Evolutionary conservation across 768 basidiomycete genomes (phyloP).

Genomic region (Panus rudis): DNA sequence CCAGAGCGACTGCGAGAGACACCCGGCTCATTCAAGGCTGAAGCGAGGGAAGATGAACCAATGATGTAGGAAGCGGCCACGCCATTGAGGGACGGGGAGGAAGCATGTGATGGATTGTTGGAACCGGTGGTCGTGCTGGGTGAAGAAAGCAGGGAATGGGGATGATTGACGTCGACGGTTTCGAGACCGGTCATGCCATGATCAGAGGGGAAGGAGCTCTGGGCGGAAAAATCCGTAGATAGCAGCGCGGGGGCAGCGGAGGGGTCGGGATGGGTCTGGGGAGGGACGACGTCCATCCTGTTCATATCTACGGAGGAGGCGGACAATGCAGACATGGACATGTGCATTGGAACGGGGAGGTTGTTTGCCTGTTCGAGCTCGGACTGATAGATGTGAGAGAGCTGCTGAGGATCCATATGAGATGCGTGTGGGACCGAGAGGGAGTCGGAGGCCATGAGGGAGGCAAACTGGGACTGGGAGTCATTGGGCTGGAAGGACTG

Average conservation of each 20-base stretch:
- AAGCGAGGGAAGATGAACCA: conserved; percentile 28
- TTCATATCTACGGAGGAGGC: conserved; percentile 10
- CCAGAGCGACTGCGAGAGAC: conserved; percentile 25
- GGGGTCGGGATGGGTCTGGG: conserved; percentile 30
- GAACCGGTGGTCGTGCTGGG: conserved; percentile 26
- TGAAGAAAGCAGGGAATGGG: conserved; percentile 19
- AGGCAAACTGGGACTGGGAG: conserved; percentile 11
- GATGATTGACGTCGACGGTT: conserved; percentile 21
- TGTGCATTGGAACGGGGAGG: conserved; percentile 14
- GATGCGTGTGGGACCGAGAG: conserved; percentile 9
- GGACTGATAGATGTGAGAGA: conserved; percentile 16
- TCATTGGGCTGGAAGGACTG: conserved; percentile 11
- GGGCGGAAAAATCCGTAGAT: conserved; percentile 31
- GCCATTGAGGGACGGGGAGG: conserved; percentile 27
- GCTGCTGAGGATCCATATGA: conserved; percentile 15
- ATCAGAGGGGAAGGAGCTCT: conserved; percentile 27
- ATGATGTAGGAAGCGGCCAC: conserved; percentile 21
- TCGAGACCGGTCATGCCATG: conserved; percentile 20
- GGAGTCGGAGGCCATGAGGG: conserved; percentile 15
- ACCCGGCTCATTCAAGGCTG: conserved; percentile 25
- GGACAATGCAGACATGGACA: conserved; percentile 15
- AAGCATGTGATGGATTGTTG: conserved; percentile 26
- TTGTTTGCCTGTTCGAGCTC: conserved; percentile 16
- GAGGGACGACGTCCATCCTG: conserved; percentile 25
- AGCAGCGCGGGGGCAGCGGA: not conserved